Evolutionary conservation across 345 rosid species (phyloP), one percentile per base, ranked within the genome.

Genomic region (Lepidium didymum): DNA sequence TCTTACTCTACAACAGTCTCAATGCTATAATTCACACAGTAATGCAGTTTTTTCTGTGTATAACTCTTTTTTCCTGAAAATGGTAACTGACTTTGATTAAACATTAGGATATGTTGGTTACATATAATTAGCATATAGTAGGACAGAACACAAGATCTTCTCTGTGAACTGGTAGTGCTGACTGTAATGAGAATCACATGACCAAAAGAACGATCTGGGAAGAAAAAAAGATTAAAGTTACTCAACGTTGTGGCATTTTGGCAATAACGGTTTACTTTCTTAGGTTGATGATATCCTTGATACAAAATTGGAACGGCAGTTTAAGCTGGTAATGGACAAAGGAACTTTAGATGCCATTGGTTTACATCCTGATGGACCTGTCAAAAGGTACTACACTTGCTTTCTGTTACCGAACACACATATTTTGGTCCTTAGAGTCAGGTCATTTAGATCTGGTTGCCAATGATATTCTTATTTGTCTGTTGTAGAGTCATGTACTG

Each of bases 321-420:
- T 87, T 82, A 81, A 77, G 74, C 90, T 91, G 73, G 96, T 91
- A 70, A 81, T 94, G 83, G 99, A 94, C 81, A 91, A 94, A 81
- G 99, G 97, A 61, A 94, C 99, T 36, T 76, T 94, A 41, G 99
- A 94, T 82, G 99, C 97, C 51, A 87, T 94, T 70, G 97, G 99
- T 45, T 81, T 94, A 86, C 97, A 94, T 75, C 99, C 99, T 15
- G 97, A 91, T 73, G 99, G 96, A 49, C 81, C 83, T 25, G 72
- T 83, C 63, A 94, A 86, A 85, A 94, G 97, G 99, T 94, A 79
- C 46, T 43, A 2, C n/a, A 31, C 8, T 55, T 34, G 10, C 42
- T 42, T 54, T 67, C 42, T 42, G 10, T 66, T 41, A 31, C 35
- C 1, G 0, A 38, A 15, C 41, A 7, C 35, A 54, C 5, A 41